Evolutionary conservation across 495 filamentous ascomycete genomes (phyloP).

Genomic region (Cercophora samala): DNA sequence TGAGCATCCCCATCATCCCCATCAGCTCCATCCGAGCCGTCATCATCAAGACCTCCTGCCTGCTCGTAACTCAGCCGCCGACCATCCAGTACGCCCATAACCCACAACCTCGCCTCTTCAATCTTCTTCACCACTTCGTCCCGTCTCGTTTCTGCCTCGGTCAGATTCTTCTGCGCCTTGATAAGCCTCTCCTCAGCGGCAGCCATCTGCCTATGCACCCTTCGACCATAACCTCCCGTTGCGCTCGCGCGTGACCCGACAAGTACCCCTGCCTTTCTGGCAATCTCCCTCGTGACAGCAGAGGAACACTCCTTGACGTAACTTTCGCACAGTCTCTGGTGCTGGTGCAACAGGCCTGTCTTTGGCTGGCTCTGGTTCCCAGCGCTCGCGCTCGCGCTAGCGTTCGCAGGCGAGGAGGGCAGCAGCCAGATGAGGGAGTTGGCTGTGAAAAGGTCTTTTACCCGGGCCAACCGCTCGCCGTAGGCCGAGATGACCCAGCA

Average conservation of each 20-base stretch:
- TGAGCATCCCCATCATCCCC: not conserved
- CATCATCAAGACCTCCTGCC: not conserved
- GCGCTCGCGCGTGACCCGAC: too few species aligned
- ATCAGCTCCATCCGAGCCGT: not conserved
- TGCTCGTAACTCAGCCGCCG: not conserved
- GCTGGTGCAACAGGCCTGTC: not conserved
- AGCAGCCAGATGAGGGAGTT: not conserved
- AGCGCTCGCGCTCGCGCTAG: too few species aligned
- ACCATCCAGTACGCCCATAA: not conserved
- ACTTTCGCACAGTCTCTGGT: not conserved
- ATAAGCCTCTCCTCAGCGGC: not conserved
- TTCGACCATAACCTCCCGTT: too few species aligned
- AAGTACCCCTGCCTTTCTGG: too few species aligned
- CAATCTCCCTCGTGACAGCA: not conserved
- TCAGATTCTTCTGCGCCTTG: not conserved
- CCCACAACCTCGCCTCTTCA: not conserved
- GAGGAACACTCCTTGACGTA: not conserved
- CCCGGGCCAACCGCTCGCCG: not conserved
- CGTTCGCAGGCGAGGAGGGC: too few species aligned
- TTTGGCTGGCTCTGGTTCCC: not conserved
- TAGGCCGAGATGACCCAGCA: not conserved
- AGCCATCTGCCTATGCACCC: not conserved
- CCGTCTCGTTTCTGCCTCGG: not conserved
- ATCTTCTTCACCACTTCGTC: not conserved
- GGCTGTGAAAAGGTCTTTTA: not conserved